Conservation (phyloP, 331 rosid genomes). For the Rosa hybrid region DNA sequence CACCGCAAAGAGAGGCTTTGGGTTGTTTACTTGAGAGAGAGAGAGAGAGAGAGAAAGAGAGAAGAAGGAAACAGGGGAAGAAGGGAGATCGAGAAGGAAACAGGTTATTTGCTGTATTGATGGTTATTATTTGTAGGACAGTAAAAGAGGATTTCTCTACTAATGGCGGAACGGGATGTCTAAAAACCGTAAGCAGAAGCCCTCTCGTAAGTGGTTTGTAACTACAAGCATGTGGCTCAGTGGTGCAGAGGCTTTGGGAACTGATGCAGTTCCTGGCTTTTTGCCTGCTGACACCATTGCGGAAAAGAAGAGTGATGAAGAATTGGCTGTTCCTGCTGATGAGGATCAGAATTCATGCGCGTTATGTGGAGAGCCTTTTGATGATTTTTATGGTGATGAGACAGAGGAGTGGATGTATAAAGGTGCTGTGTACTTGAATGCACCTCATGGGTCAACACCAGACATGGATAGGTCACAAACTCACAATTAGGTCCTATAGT, state of each 20-base stretch:
- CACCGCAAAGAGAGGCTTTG: no score
- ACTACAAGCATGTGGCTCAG: conserved; percentile 92
- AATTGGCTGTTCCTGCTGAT: conserved; percentile 90
- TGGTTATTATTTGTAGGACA: no score
- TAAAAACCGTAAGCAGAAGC: conserved; percentile 84
- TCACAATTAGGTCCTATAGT: conserved; percentile 72
- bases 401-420: conserved; percentile 96
- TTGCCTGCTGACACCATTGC: conserved; percentile 65
- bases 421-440: conserved; percentile 87
- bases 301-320: conserved; percentile 80
- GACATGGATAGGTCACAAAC: conserved; percentile 66
- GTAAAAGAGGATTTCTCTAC: no score
- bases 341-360: conserved; percentile 88
- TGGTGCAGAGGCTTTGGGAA: conserved; percentile 94
- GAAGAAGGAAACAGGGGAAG: no score
- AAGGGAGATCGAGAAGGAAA: no score
- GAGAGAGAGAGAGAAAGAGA: no score
- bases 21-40: no score
- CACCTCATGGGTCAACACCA: conserved; percentile 51
- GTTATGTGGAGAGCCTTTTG: conserved; percentile 92
- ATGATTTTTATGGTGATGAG: conserved; percentile 93
- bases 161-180: conserved; percentile 68
- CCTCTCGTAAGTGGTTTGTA: conserved; percentile 97
- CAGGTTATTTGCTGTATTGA: no score
- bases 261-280: conserved; percentile 86